Conservation (phyloP, 73 alveolate genomes). For the Stentor roeselii region DNA sequence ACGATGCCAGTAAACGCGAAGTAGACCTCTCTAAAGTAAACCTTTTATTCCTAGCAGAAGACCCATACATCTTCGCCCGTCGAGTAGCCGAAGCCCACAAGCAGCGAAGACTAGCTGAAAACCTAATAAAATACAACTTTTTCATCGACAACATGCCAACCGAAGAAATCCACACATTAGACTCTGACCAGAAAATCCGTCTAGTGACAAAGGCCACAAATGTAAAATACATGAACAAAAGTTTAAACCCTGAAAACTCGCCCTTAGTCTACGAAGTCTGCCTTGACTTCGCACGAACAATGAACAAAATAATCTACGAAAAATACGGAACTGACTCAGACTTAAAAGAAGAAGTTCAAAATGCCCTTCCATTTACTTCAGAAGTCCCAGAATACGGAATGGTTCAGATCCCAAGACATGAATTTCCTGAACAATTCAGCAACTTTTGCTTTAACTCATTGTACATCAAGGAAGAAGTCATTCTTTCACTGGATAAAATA, state of each 20-base stretch:
- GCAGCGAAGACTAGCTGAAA: conserved; percentile 88
- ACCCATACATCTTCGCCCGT: conserved; percentile 86
- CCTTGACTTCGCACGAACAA: conserved; percentile 91
- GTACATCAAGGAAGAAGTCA: conserved; percentile 80
- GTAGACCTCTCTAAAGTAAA: conserved; percentile 54
- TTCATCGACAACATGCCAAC: conserved; percentile 88
- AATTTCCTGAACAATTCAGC: conserved; percentile 81
- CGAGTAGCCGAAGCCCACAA: conserved; percentile 89
- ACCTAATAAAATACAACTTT: conserved; percentile 83
- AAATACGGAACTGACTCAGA: conserved; percentile 64
- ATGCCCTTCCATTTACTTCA: conserved; percentile 62
- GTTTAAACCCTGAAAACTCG: conserved; percentile 61
- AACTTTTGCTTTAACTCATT: conserved; percentile 83
- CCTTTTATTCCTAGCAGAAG: conserved; percentile 76
- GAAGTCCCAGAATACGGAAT: conserved; percentile 62
- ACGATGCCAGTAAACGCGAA: conserved; percentile 42
- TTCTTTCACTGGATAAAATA: conserved; percentile 72
- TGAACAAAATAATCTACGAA: conserved; percentile 94
- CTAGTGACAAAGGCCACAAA: conserved; percentile 46
- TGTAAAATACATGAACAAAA: conserved; percentile 72
- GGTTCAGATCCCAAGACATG: conserved; percentile 76
- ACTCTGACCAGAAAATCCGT: conserved; percentile 70
- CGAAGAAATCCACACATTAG: conserved; percentile 78
- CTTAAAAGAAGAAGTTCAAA: conserved; percentile 54
- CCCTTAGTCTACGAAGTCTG: conserved; percentile 68